These are phyloP conservation scores for Aspergillus uvarum DNA, from an alignment of 2,329 filamentous ascomycete genomes.

Conservation along the genomic window DNA sequence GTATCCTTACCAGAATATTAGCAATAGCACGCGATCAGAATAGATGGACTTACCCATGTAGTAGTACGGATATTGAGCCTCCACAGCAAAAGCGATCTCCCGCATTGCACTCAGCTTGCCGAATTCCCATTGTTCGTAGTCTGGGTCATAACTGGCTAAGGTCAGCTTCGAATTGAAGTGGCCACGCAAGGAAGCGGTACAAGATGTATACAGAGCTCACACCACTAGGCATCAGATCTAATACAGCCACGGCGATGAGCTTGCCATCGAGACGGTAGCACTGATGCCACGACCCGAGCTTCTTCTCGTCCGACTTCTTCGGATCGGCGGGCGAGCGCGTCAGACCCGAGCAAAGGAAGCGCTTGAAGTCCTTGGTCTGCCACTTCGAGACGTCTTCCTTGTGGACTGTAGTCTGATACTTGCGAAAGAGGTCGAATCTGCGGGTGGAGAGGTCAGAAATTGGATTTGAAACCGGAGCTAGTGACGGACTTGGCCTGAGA, in stretches of 20 bases:
- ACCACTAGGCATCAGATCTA: slow-evolving; percentile 48
- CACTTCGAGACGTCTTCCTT: slow-evolving; percentile 46
- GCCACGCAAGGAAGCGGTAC: slow-evolving; percentile 29
- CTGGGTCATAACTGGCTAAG: slow-evolving; percentile 55
- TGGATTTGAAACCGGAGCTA: not conserved
- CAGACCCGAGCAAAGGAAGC: slow-evolving; percentile 50
- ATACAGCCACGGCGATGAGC: slow-evolving; percentile 49
- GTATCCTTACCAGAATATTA: slow-evolving; percentile 45
- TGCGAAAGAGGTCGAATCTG: slow-evolving; percentile 48
- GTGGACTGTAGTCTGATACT: slow-evolving; percentile 49
- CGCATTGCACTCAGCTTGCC: slow-evolving; percentile 63
- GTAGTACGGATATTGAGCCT: slow-evolving; percentile 59
- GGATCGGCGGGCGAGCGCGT: slow-evolving; percentile 38
- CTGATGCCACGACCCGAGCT: slow-evolving; percentile 51
- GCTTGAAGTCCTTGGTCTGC: slow-evolving; percentile 46
- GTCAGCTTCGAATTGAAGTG: slow-evolving; percentile 7
- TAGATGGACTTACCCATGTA: slow-evolving; percentile 58
- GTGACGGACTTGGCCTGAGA: slow-evolving; percentile 46
- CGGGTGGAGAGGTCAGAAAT: not conserved
- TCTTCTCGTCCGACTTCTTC: slow-evolving; percentile 39
- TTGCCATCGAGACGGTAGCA: slow-evolving; percentile 52
- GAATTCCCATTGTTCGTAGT: slow-evolving; percentile 61
- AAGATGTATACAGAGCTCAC: slow-evolving; percentile 53
- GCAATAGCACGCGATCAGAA: not conserved
- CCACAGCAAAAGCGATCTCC: slow-evolving; percentile 57